Evolutionary conservation across 1,139 yeast species (phyloP).

Genomic region (Hyphopichia fennica): DNA sequence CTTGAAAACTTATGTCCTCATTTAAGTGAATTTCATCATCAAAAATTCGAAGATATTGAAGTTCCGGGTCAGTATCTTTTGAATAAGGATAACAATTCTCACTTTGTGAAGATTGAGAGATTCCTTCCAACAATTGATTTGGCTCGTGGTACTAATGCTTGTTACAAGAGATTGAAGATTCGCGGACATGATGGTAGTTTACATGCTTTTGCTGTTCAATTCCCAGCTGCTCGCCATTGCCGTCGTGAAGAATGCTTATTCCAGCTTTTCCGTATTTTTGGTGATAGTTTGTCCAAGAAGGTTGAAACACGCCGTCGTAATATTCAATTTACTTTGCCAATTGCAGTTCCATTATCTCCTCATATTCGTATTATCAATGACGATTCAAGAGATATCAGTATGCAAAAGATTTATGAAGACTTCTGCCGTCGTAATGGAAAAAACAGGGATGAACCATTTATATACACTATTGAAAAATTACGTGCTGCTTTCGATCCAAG

Average conservation of each 20-base stretch:
- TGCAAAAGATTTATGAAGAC: slow-evolving; percentile 87
- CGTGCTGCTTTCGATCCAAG: slow-evolving; percentile 93
- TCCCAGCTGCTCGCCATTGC: slow-evolving; percentile 97
- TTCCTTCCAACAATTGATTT: slow-evolving; percentile 88
- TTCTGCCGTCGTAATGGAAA: slow-evolving; percentile 74
- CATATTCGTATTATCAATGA: slow-evolving; percentile 91
- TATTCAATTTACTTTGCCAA: slow-evolving; percentile 83
- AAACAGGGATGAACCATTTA: slow-evolving; percentile 86
- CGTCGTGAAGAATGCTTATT: slow-evolving; percentile 94
- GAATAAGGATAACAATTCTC: slow-evolving; percentile 80
- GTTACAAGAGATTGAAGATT: slow-evolving; percentile 84
- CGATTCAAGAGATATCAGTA: slow-evolving; percentile 70
- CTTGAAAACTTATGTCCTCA: slow-evolving; percentile 93
- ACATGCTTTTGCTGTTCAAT: slow-evolving; percentile 93
- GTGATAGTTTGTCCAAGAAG: slow-evolving; percentile 74
- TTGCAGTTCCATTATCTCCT: slow-evolving; percentile 92
- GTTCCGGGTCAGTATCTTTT: slow-evolving; percentile 93
- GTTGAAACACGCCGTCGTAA: slow-evolving; percentile 88
- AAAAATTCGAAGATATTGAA: slow-evolving; percentile 95
- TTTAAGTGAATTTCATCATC: slow-evolving; percentile 95
- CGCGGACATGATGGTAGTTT: slow-evolving; percentile 92
- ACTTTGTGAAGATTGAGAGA: slow-evolving; percentile 89
- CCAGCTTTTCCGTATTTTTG: slow-evolving; percentile 86
- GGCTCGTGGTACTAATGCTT: slow-evolving; percentile 89
- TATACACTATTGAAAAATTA: slow-evolving; percentile 80